Evolutionary conservation across 192 early-diverging fungal species (phyloP).

Genomic region (Coemansia sp.): DNA sequence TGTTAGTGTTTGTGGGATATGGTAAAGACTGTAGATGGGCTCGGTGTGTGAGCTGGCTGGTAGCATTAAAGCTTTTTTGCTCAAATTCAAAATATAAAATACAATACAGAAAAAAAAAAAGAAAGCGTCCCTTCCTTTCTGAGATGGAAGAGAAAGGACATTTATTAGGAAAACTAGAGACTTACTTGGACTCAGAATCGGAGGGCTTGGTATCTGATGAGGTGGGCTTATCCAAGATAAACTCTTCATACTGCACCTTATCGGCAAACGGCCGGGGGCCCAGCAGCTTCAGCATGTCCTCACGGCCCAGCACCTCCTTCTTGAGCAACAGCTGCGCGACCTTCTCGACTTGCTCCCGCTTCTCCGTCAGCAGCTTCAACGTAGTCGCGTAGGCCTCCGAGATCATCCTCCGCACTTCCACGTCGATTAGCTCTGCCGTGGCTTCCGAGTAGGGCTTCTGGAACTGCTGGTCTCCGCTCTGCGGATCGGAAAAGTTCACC

Average conservation of each 20-base stretch:
- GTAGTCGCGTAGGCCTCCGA: slow-evolving; percentile 80
- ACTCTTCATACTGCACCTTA: slow-evolving; percentile 68
- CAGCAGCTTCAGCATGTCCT: slow-evolving; percentile 90
- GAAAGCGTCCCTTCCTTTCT: neutral
- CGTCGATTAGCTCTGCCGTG: slow-evolving; percentile 91
- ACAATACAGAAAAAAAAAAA: neutral
- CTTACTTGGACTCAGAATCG: neutral
- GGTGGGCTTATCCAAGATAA: slow-evolving; percentile 52
- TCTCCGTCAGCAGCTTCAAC: slow-evolving; percentile 76
- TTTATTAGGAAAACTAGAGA: too few relatives aligned
- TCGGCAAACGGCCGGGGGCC: slow-evolving; percentile 82
- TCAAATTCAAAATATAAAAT: neutral
- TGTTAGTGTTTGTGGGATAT: slow-evolving; percentile 39
- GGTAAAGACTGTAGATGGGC: slow-evolving; percentile 25
- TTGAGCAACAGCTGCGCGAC: slow-evolving; percentile 88
- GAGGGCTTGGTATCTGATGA: slow-evolving; percentile 14
- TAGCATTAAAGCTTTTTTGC: too few relatives aligned
- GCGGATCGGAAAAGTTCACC: slow-evolving; percentile 72
- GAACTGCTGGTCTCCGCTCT: slow-evolving; percentile 68
- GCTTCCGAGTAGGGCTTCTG: slow-evolving; percentile 96
- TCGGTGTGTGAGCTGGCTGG: neutral
- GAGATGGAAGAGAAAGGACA: too few relatives aligned
- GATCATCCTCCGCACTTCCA: slow-evolving; percentile 86
- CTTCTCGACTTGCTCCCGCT: slow-evolving; percentile 83
- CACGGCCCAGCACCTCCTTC: slow-evolving; percentile 95